Percentiles rank a stretch among this genome's conserved stretches.
These are phyloP conservation scores for Royoungia palumana DNA, from an alignment of 768 basidiomycete species.

Conservation along the genomic window DNA sequence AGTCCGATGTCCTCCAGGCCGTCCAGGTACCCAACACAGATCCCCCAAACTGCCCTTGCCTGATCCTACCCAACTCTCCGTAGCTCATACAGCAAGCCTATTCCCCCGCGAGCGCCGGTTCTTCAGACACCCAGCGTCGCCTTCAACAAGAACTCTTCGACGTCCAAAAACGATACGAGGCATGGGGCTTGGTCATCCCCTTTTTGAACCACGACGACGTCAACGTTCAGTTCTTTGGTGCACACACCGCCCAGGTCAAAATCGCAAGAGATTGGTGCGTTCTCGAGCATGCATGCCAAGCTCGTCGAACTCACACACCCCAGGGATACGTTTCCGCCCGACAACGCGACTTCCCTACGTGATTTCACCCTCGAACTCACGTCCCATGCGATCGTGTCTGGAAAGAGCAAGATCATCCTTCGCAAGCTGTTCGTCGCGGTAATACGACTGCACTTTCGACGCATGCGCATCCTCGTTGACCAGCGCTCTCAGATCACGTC, in stretches of 20 bases:
- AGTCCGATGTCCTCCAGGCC: constrained; percentile 54
- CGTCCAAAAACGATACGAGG: constrained; percentile 71
- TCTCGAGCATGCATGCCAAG: neutral
- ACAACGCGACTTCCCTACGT: constrained; percentile 55
- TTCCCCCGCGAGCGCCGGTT: constrained; percentile 45
- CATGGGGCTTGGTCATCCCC: constrained; percentile 82
- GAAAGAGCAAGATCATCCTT: constrained; percentile 66
- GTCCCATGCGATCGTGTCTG: constrained; percentile 55
- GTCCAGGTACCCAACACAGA: constrained; percentile 46
- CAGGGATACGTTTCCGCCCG: constrained; percentile 74
- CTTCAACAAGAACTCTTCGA: constrained; percentile 73
- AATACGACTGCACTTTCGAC: constrained; percentile 11
- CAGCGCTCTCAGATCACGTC: constrained; percentile 50
- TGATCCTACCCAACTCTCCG: constrained; percentile 8
- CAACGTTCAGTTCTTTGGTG: constrained; percentile 93
- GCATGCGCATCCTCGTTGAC: constrained; percentile 2
- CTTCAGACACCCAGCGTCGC: constrained; percentile 57
- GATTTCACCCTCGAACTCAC: constrained; percentile 70
- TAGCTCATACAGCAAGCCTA: constrained; percentile 73
- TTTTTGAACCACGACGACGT: constrained; percentile 67
- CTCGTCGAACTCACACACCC: constrained; percentile 5
- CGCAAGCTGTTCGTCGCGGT: constrained; percentile 89
- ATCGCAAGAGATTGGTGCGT: constrained; percentile 87
- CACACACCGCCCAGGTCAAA: constrained; percentile 92
- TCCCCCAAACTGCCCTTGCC: constrained; percentile 4